A percentile compares a stretch with the other conserved stretches of the same genome.
Conservation (phyloP, 73 alveolate genomes). For the Uronychia setigera region DNA sequence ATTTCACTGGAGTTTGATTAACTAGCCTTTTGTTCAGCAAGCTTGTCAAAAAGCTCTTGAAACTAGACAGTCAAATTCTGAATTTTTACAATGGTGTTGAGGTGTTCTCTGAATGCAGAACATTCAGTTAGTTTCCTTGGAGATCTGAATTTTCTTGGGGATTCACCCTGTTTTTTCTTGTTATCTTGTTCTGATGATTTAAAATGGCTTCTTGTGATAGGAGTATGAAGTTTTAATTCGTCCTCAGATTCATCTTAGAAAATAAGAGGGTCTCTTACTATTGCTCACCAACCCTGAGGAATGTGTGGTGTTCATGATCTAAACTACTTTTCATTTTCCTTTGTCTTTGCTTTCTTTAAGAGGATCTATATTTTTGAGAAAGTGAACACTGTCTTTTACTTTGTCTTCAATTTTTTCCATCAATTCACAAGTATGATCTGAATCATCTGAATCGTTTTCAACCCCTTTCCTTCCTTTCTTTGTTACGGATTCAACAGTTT, state of each 20-base stretch:
- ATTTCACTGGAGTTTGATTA: no score
- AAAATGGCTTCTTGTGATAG: not conserved
- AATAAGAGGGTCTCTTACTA: no score
- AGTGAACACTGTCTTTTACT: not conserved
- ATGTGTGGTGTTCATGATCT: no score
- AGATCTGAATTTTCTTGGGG: no score
- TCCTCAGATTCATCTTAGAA: not conserved
- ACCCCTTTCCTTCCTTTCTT: not conserved
- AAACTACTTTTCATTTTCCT: not conserved
- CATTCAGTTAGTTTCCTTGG: no score
- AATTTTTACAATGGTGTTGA: not conserved
- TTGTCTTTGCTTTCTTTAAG: not conserved
- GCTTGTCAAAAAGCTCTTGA: not conserved
- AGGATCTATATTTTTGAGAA: not conserved
- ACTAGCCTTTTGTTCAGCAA: no score
- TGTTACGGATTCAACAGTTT: not conserved
- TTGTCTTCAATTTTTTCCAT: not conserved
- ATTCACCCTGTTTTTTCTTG: not conserved
- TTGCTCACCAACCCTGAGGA: no score
- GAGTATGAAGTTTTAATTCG: not conserved
- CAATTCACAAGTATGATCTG: not conserved
- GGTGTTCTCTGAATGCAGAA: not conserved
- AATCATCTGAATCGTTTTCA: not conserved
- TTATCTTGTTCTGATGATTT: not conserved
- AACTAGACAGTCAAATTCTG: not conserved